phyloP scores from a whole-genome alignment of 2,329 filamentous ascomycete genomes.

The Aureobasidium sp. region DNA sequence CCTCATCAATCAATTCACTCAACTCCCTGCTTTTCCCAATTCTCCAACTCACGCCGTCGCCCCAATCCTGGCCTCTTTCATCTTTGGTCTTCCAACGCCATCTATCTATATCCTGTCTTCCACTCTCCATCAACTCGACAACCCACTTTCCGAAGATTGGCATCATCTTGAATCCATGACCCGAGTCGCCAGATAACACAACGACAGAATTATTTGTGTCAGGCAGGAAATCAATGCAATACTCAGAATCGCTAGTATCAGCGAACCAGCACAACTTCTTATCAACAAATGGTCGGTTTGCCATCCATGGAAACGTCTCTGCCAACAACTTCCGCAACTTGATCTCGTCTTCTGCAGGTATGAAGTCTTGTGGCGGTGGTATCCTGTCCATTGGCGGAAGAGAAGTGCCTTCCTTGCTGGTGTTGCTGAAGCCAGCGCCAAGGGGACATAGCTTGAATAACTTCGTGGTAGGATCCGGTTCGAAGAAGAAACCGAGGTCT shows the following conservation, averaged over 20 bases:
- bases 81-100: slow-evolving; percentile 48
- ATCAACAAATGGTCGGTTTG: slow-evolving; percentile 49
- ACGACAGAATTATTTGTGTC: slow-evolving; percentile 41
- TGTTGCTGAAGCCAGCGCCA: slow-evolving; percentile 49
- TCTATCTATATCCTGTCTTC: slow-evolving; percentile 37
- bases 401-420: slow-evolving; percentile 29
- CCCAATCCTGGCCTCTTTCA: slow-evolving; percentile 30
- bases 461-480: slow-evolving; percentile 52
- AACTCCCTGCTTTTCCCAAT: slow-evolving; percentile 30
- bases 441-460: slow-evolving; percentile 55
- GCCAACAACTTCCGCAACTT: slow-evolving; percentile 45
- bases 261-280: slow-evolving; percentile 58
- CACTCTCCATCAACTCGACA: slow-evolving; percentile 38
- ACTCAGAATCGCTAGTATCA: slow-evolving; percentile 54
- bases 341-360: slow-evolving; percentile 48
- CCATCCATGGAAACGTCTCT: slow-evolving; percentile 47
- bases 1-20: slow-evolving; percentile 17
- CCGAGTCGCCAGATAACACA: slow-evolving; percentile 51
- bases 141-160: slow-evolving; percentile 53
- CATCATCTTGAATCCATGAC: slow-evolving; percentile 58
- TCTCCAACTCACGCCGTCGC: slow-evolving; percentile 44
- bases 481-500: slow-evolving; percentile 48
- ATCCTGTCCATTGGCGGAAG: slow-evolving; percentile 36
- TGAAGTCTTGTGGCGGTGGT: slow-evolving; percentile 39
- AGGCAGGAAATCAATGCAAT: slow-evolving; percentile 53